Conservation (phyloP, 176 grass and related monocot species). For the Musa acuminata region DNA sequence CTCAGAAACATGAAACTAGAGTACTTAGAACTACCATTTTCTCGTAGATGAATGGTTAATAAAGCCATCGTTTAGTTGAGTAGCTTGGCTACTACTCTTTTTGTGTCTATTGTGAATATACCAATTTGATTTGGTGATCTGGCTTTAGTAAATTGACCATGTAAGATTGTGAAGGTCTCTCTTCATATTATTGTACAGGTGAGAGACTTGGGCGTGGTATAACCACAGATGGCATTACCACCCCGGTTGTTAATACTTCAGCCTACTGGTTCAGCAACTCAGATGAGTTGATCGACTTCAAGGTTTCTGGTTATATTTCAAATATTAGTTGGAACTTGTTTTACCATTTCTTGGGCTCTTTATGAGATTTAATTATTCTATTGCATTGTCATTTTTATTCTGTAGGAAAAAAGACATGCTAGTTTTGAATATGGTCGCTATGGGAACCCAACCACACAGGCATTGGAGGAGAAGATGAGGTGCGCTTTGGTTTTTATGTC, state of each 20-base stretch:
- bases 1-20: too few species aligned
- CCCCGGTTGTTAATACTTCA: conserved; percentile 90
- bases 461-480: conserved; percentile 98
- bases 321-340: neutral
- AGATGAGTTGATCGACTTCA: conserved; percentile 93
- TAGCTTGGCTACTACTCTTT: too few species aligned
- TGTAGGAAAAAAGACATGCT: conserved; percentile 87
- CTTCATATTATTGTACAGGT: conserved; percentile 18
- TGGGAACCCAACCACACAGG: conserved; percentile 88
- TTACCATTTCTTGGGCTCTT: conserved; percentile 5
- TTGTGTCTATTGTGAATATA: too few species aligned
- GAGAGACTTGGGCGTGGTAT: conserved; percentile 87
- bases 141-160: too few species aligned
- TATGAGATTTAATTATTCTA: neutral
- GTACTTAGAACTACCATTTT: too few species aligned
- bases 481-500: conserved; percentile 17
- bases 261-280: conserved; percentile 99
- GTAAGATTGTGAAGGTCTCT: too few species aligned
- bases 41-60: too few species aligned
- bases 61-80: too few species aligned
- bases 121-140: too few species aligned
- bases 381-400: neutral
- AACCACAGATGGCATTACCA: conserved; percentile 92
- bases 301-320: conserved; percentile 33
- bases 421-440: conserved; percentile 97